Base-by-base conservation (phyloP, 768 basidiomycete species). In the Phanerochaete carnosa region DNA sequence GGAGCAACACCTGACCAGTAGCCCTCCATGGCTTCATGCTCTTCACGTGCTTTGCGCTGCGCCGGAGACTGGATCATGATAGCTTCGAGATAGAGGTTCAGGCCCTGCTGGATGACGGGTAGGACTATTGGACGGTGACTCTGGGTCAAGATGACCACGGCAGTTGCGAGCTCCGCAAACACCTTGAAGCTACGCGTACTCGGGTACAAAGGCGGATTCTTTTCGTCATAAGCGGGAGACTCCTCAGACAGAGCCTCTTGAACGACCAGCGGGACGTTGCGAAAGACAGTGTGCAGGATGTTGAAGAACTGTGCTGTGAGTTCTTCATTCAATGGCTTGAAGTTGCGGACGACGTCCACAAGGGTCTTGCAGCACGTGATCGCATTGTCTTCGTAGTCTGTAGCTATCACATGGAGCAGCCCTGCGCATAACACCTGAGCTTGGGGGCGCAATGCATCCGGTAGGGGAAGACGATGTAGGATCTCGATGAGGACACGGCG, bases 341-440 rank as follows among this genome's bases (percentile, higher is more conserved):
- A 92, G 54, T 82, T 84, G 52, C 96, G 86, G 68, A 92, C 84
- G 23, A 95, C 80, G 75, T 99, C 96, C 60, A 94, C 88, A 68
- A 97, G 80, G 58, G 88, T 90, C 76, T 98, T 98, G 81, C 95
- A 93, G 58, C 89, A 90, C 1, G 87, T 82, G 32, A 89, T 82
- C 2, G 92, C 97, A 69, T 95, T 95, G 71, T 99, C 97, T 75
- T 99, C 97, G 71, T 97, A 98, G 77, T 99, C 97, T 65, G 84
- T 78, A 26, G 90, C 87, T 30, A 98, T 80, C 55, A 94, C 79
- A 63, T 92, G 81, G 37, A 98, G 80, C 86, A 97, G 87, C 55
- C 93, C 87, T 57, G 80, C 80, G 71, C 91, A 90, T 47, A 98
- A 83, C 1, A 81, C 71, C 15, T 80, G 75, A 19, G 85, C 80